Evolutionary conservation across 2,329 filamentous ascomycete species (phyloP).

Genomic region (Trichoderma hamatum): DNA sequence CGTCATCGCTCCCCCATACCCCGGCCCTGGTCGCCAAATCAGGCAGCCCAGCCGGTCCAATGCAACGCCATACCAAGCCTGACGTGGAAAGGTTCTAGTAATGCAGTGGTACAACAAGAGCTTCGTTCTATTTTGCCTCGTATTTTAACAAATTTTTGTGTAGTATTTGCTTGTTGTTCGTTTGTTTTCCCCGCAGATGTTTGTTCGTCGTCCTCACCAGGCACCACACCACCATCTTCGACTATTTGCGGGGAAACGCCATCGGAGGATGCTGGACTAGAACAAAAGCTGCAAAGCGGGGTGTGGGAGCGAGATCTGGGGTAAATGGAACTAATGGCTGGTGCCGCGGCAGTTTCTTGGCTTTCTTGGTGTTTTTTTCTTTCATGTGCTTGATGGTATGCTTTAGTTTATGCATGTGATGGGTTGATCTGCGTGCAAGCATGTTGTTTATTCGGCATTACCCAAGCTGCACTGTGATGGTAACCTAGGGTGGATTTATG

Average conservation of each 20-base stretch:
- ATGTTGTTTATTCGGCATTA: not conserved
- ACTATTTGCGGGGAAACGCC: slow-evolving; percentile 13
- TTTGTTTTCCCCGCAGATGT: not conserved
- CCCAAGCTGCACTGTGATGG: not conserved
- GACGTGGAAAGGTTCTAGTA: not conserved
- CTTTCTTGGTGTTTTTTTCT: not conserved
- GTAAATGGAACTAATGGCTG: not conserved
- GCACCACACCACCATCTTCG: not conserved
- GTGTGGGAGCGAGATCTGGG: slow-evolving; percentile 6
- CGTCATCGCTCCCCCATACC: not conserved
- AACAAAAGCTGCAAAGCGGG: not conserved
- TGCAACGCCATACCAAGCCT: not conserved
- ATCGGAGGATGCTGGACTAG: not conserved
- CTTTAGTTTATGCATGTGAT: not conserved
- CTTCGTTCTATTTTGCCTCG: not conserved
- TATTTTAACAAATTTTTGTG: too few species aligned
- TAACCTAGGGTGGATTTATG: not conserved
- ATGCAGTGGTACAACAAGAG: not conserved
- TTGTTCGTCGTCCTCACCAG: not conserved
- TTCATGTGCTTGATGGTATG: slow-evolving; percentile 10
- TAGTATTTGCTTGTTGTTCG: not conserved
- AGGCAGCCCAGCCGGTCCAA: slow-evolving; percentile 7
- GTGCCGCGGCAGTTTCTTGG: slow-evolving; percentile 13
- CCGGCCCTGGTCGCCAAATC: slow-evolving; percentile 10
- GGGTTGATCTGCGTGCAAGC: not conserved